Evolutionary conservation across 1,139 yeast species (phyloP), one percentile per base, ranked within the genome.

Genomic region (Suhomyces atakaporum): DNA sequence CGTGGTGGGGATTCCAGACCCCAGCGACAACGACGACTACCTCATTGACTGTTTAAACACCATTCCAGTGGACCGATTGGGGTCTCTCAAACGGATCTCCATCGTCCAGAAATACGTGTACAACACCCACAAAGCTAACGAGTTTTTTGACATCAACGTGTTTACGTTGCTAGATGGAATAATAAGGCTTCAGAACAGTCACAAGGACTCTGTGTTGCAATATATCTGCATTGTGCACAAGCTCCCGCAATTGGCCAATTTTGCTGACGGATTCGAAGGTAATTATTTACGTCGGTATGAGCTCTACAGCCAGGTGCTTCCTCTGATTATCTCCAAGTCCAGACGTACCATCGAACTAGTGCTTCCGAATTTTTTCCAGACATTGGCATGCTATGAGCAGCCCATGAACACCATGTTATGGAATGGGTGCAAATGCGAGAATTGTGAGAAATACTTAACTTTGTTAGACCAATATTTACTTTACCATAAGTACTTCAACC

Each of bases 391-490:
- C 42, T 84, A 83, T 54, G 92, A 84, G 46, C 81, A 80, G 39
- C 59, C 82, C 7, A 78, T 81, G 59, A 81, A 85, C 38, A 83
- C 81, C 43, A 46, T 84, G 36, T 56, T 84, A 27, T 84, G 90
- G 89, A 84, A 82, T 53, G 90, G 90, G 0, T 84, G 92, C 55
- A 72, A 71, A 36, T 84, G 94, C 53, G 43, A 46, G 0, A 75
- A 71, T 44, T 84, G 94, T 50, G 50, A 51, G 3, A 56, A 60
- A 24, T 72, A 71, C 36, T 58, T 84, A 18, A 69, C 69, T 0
- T 45, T 70, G 9, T 63, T 80, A 32, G 94, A 84, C 47, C 66
- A 73, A 13, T 82, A 69, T 45, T 54, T 83, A 35, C 70, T 81
- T 70, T 70, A 73, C 36, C 92, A 84, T 49, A 77, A 77, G 38